These are phyloP conservation scores for Proliferodiscus dingleyae DNA, from an alignment of 2,329 filamentous ascomycete genomes.

Conservation along the genomic window DNA sequence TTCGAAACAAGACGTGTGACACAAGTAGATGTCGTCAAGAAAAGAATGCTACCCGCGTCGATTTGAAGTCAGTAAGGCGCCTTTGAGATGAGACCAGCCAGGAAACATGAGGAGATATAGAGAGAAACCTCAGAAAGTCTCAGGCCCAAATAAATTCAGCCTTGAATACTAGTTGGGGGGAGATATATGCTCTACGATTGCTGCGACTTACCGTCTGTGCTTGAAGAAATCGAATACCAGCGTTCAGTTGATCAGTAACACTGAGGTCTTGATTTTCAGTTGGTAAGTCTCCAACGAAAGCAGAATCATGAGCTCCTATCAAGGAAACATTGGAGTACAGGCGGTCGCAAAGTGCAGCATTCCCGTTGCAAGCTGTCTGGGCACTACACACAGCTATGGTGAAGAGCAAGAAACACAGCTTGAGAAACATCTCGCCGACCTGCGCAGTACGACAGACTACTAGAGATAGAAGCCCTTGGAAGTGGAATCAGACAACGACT, in stretches of 20 bases:
- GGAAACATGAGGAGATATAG: too few species aligned
- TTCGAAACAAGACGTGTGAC: slow-evolving; percentile 58
- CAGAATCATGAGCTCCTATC: slow-evolving; percentile 63
- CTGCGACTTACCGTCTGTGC: slow-evolving; percentile 43
- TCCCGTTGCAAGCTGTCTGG: slow-evolving; percentile 64
- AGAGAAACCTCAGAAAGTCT: too few species aligned
- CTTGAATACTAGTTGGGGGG: too few species aligned
- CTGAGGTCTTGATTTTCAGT: slow-evolving; percentile 52
- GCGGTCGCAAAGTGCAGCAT: slow-evolving; percentile 63
- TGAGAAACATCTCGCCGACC: slow-evolving; percentile 1
- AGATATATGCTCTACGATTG: too few species aligned
- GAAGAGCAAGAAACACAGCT: background rate
- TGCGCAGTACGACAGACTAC: background rate
- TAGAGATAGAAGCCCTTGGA: background rate
- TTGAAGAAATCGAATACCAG: slow-evolving; percentile 62
- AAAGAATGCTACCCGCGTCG: slow-evolving; percentile 19
- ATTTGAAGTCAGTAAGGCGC: too few species aligned
- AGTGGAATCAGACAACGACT: background rate
- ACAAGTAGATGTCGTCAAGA: slow-evolving; percentile 15
- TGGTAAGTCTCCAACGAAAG: slow-evolving; percentile 28
- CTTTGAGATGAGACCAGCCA: too few species aligned
- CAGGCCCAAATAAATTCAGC: too few species aligned
- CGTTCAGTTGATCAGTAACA: slow-evolving; percentile 54
- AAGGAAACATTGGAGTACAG: slow-evolving; percentile 74
- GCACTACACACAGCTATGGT: background rate